Conservation (phyloP, 1,284 basidiomycete species). For the Sporisorium iseilematis-ciliati region DNA sequence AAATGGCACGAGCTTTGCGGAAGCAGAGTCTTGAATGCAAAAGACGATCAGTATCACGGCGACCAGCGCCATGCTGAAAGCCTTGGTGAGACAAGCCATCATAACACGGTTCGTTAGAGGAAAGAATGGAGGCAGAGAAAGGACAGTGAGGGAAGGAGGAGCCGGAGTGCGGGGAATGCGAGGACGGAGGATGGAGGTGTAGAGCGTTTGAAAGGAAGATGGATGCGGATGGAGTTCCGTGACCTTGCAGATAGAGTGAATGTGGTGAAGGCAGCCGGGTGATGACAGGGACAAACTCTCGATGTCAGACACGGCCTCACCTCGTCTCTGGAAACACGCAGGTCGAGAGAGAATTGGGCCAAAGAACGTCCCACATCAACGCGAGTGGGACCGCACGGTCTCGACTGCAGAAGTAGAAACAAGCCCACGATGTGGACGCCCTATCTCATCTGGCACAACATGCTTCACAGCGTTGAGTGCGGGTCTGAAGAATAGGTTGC, state of each 20-base stretch:
- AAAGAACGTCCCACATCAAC: background rate
- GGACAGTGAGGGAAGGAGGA: background rate
- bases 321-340: background rate
- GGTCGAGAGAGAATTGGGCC: background rate
- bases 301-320: background rate
- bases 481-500: background rate
- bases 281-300: too few relatives aligned
- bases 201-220: background rate
- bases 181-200: background rate
- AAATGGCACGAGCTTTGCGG: constrained; percentile 5
- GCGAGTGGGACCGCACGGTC: constrained; percentile 6
- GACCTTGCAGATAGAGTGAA: background rate
- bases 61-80: constrained; percentile 40
- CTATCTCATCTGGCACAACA: constrained; percentile 5
- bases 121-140: background rate
- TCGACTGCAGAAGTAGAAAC: background rate
- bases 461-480: background rate
- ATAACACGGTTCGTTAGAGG: background rate
- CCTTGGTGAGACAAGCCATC: constrained; percentile 8
- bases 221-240: background rate
- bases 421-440: background rate
- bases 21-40: background rate
- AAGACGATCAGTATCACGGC: constrained; percentile 12
- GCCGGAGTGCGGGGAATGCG: background rate
- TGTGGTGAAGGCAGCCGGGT: background rate